Evolutionary conservation across 1,139 yeast species (phyloP), one percentile per base, ranked within the genome.

Genomic region (Candida sp.): DNA sequence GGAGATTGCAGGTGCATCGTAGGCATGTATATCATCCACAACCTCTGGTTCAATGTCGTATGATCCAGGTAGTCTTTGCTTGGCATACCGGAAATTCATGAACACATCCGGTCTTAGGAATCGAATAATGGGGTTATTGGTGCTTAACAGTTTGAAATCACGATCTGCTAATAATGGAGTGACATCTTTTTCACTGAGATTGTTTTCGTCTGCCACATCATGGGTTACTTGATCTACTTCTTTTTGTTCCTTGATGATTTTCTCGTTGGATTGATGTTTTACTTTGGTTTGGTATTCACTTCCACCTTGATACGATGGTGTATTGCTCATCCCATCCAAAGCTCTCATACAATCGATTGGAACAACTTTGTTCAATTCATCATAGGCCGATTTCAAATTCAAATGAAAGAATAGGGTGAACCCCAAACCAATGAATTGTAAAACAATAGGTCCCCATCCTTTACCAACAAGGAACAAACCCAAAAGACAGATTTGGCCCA

Each of bases 371-470:
- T 84, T 57, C 58, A 90, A 70, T n/a, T 77, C 75, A 45, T 73
- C 81, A 60, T 88, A 88, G 0, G 96, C 87, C 22, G 58, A 50
- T 43, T 71, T 76, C 56, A 91, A 63, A 47, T 79, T 73, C 32
- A 79, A 36, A 58, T 93, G 97, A 45, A 80, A 75, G 56, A 81
- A 79, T 4, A 79, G 75, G 0, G 97, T 89, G 49, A 77, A 71
- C 12, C 72, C 79, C 12, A 89, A 56, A 44, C 83, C 70, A 45
- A 88, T 74, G 6, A 79, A 84, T 63, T 87, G 89, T 43, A 93
- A 68, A 12, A 79, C 91, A 51, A 91, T 77, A 39, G 96, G 95
- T 35, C 96, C 97, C 97, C 97, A 91, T 45, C 95, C 87, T 73
- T 89, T 88, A 50, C 96, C 95, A 56, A 90, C 89, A 23, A 82